These are phyloP conservation scores for Pichia ethanolica DNA, from an alignment of 805 yeast species.

Conservation along the genomic window DNA sequence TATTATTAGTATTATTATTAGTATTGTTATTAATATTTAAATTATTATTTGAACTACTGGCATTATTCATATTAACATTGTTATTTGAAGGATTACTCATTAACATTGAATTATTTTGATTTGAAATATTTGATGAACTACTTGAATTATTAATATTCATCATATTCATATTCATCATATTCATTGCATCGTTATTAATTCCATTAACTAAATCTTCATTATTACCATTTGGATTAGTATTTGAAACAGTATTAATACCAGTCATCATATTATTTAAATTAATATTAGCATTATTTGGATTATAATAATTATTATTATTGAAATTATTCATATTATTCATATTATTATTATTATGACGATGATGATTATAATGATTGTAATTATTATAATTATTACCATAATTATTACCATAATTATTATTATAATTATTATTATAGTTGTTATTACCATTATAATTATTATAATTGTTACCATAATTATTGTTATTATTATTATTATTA, in stretches of 20 bases:
- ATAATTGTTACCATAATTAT: background rate
- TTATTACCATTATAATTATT: background rate
- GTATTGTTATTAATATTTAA: background rate
- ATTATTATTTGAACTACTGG: background rate
- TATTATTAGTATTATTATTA: background rate
- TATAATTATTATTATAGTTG: background rate
- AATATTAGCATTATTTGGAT: background rate
- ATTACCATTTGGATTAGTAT: background rate
- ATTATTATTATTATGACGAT: slow-evolving; percentile 5
- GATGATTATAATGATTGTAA: slow-evolving; percentile 5
- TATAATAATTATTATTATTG: background rate
- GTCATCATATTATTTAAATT: background rate
- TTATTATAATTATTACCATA: background rate
- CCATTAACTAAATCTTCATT: background rate
- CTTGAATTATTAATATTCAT: background rate
- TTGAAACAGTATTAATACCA: background rate
- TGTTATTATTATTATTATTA: background rate
- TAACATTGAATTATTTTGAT: background rate
- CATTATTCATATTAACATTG: background rate
- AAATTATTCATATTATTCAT: background rate
- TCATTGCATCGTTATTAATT: background rate
- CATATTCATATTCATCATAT: slow-evolving; percentile 3
- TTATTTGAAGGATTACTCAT: background rate
- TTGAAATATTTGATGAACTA: background rate
- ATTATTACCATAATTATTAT: background rate